phyloP scores from a whole-genome alignment of 768 basidiomycete species.

The Trichaptum fuscoviolaceum region DNA sequence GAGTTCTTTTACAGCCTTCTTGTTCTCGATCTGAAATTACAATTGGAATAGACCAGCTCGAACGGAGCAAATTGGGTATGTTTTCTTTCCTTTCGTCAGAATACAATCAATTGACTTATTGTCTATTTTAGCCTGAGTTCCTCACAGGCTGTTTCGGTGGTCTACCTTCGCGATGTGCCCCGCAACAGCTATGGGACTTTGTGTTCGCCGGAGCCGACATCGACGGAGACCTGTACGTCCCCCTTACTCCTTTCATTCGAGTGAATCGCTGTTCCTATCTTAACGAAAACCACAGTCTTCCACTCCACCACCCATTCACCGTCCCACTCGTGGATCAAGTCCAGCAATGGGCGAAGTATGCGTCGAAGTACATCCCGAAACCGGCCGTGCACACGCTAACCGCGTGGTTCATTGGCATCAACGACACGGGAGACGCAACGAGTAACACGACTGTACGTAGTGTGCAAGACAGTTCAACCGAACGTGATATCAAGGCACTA shows the following conservation, averaged over 20 bases:
- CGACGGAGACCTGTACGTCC: conserved; percentile 30
- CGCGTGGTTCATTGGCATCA: conserved; percentile 57
- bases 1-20: conserved; percentile 9
- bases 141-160: conserved; percentile 47
- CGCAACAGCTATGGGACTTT: conserved; percentile 49
- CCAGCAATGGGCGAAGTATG: conserved; percentile 42
- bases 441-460: conserved; percentile 26
- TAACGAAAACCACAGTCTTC: conserved; percentile 27
- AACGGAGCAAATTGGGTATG: conserved; percentile 50
- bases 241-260: conserved; percentile 6
- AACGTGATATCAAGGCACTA: conserved; percentile 3
- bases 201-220: conserved; percentile 51
- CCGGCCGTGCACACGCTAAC: conserved; percentile 38
- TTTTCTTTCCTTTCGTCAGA: neutral
- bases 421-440: conserved; percentile 49
- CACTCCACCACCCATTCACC: conserved; percentile 43
- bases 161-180: conserved; percentile 33
- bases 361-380: conserved; percentile 39
- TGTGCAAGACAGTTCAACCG: conserved; percentile 15
- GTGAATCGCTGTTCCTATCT: neutral
- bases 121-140: conserved; percentile 43
- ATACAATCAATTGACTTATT: conserved; percentile 15
- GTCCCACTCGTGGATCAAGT: conserved; percentile 45
- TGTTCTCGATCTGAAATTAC: conserved; percentile 2
- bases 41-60: conserved; percentile 40